Base-by-base conservation (phyloP, 495 filamentous ascomycete genomes). In the Neurospora sp. region DNA sequence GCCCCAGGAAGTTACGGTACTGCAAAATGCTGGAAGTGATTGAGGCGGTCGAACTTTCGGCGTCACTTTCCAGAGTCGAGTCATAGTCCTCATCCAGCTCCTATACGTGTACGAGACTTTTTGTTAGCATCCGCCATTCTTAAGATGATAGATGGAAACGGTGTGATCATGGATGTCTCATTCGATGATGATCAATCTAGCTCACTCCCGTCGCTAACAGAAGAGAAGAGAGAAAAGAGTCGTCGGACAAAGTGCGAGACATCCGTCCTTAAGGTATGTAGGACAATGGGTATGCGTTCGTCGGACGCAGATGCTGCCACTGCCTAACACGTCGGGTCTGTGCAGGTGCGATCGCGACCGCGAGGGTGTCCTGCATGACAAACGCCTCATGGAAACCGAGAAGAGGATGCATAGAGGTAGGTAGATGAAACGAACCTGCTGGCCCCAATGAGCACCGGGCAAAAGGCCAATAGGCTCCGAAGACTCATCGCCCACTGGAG, bases 11-110 rank as follows among this genome's bases (percentile, higher is more conserved):
- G 8, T 72, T 77, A 37, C 79, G 77, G 42, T 83, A 83, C 14
- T 83, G 78, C 11, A 80, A 41, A 10, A 85, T 80, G 66, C 78
- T 82, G 3, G 81, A 79, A 37, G 81, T 75, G 23, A 85, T 66
- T n/a, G 84, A 84, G 39, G 35, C 27, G 54, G 72, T 73, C 37
- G 72, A 73, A 5, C 49, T 60, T 16, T 16, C 23, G 2, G 49
- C 11, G 49, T 71, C 70, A 31, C 31, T n/a, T 31, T 20, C 70
- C 8, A 46, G 20, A 4, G 39, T 27, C 14, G 70, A 71, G 11
- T 71, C 70, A 46, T 31, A 9, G 5, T 71, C 70, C 2, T 71
- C 70, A 46, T 71, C 39, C 12, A 41, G 0, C 20, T 71, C 70
- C 70, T 60, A 2, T 27, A 27, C 20, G 10, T 27, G 20, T 16